Base-by-base conservation (phyloP, 257 asterid species). In the Mentha longifolia region DNA sequence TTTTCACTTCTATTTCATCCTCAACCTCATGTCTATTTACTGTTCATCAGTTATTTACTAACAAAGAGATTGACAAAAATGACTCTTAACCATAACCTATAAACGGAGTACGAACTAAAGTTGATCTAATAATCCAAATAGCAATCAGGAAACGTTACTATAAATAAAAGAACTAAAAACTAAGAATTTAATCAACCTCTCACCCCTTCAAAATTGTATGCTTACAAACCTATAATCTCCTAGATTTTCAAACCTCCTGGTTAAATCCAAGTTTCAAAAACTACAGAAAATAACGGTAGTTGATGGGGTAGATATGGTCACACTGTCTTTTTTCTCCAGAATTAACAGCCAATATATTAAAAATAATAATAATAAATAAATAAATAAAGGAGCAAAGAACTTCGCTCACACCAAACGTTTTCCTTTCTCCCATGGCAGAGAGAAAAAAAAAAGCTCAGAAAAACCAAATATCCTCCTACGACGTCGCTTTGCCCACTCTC, bases 221-320 rank as follows among this genome's bases (percentile, higher is more conserved):
- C 17, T 8, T 52, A 42, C n/a, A n/a, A n/a, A n/a, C n/a, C n/a
- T n/a, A n/a, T n/a, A n/a, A n/a, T n/a, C n/a, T n/a, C n/a, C n/a
- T n/a, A n/a, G n/a, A n/a, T n/a, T n/a, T n/a, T n/a, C n/a, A n/a
- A n/a, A n/a, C n/a, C n/a, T n/a, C n/a, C n/a, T n/a, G n/a, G n/a
- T n/a, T n/a, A n/a, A n/a, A n/a, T n/a, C n/a, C n/a, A n/a, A n/a
- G n/a, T n/a, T n/a, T n/a, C n/a, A n/a, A n/a, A n/a, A n/a, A n/a
- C n/a, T n/a, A n/a, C n/a, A 33, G 37, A 4, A 33, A 33, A 33
- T 6, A 75, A 65, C 41, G 65, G 72, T 71, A 35, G 71, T 60
- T 65, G 54, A 69, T 66, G 49, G 67, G n/a, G n/a, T n/a, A n/a
- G n/a, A n/a, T 66, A 67, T 76, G 85, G 88, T 81, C 68, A 54